phyloP scores from a whole-genome alignment of 306 rosid species.

The Medicago arabica region DNA sequence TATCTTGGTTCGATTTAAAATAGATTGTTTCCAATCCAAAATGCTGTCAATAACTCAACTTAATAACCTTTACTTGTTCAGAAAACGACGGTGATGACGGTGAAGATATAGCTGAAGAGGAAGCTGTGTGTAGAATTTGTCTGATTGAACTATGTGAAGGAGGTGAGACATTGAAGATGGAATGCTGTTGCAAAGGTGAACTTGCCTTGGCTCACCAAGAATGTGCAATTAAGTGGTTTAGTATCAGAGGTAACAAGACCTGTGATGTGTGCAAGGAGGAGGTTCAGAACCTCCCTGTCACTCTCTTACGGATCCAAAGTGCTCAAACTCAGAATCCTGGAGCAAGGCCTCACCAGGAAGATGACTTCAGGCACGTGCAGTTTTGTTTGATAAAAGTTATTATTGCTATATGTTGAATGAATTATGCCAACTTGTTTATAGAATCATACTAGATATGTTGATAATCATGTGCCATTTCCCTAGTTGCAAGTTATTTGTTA shows the following conservation, averaged over 20 bases:
- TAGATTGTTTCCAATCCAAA: constrained; percentile 5
- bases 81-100: constrained; percentile 65
- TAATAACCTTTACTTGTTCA: constrained; percentile 47
- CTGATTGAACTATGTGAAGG: constrained; percentile 93
- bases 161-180: constrained; percentile 97
- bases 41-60: constrained; percentile 35
- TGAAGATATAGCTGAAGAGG: constrained; percentile 93
- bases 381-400: constrained; percentile 24
- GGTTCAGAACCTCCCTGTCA: constrained; percentile 84
- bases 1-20: neutral
- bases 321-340: constrained; percentile 57
- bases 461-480: constrained; percentile 29
- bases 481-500: constrained; percentile 5
- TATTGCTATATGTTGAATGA: constrained; percentile 12
- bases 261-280: constrained; percentile 97
- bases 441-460: neutral
- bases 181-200: constrained; percentile 98
- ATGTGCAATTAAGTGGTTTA: constrained; percentile 95
- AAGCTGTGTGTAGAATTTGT: constrained; percentile 97
- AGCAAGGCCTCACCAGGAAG: constrained; percentile 54
- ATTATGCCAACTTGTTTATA: constrained; percentile 7
- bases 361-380: constrained; percentile 73
- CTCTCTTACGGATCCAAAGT: constrained; percentile 80
- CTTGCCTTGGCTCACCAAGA: constrained; percentile 98
- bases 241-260: constrained; percentile 91